These are phyloP conservation scores for Prunus mume DNA, from an alignment of 306 rosid species.

Conservation along the genomic window DNA sequence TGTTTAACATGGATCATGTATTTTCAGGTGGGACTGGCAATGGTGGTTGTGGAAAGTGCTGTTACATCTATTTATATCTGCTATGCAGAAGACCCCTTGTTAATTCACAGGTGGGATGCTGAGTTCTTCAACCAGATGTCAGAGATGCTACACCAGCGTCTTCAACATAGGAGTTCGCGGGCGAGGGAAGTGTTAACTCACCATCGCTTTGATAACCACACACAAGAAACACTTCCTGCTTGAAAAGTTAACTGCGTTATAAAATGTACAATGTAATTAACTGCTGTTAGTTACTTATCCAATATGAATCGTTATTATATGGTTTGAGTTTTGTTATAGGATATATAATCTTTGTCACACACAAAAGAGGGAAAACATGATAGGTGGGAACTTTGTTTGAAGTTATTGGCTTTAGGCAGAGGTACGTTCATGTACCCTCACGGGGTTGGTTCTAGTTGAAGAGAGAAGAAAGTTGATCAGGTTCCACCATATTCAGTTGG, in stretches of 20 bases:
- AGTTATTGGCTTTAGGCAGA: background rate
- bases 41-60: constrained; percentile 97
- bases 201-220: constrained; percentile 44
- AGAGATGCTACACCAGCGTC: constrained; percentile 88
- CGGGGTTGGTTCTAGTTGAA: background rate
- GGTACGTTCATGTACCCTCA: background rate
- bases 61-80: constrained; percentile 94
- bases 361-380: background rate
- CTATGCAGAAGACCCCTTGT: constrained; percentile 92
- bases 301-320: background rate
- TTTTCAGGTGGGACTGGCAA: constrained; percentile 88
- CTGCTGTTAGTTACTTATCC: constrained; percentile 7
- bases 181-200: constrained; percentile 64
- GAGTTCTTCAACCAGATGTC: constrained; percentile 93
- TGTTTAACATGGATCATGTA: background rate
- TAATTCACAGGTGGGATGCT: constrained; percentile 90
- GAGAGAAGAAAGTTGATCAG: background rate
- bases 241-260: constrained; percentile 3
- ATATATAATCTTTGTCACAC: background rate
- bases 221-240: constrained; percentile 22
- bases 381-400: background rate
- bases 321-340: background rate
- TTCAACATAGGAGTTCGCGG: constrained; percentile 82
- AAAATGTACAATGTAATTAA: constrained; percentile 13
- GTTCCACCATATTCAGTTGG: background rate